These are phyloP conservation scores for Phytophthora syringae DNA, from an alignment of 352 stramenopile species.

Conservation along the genomic window DNA sequence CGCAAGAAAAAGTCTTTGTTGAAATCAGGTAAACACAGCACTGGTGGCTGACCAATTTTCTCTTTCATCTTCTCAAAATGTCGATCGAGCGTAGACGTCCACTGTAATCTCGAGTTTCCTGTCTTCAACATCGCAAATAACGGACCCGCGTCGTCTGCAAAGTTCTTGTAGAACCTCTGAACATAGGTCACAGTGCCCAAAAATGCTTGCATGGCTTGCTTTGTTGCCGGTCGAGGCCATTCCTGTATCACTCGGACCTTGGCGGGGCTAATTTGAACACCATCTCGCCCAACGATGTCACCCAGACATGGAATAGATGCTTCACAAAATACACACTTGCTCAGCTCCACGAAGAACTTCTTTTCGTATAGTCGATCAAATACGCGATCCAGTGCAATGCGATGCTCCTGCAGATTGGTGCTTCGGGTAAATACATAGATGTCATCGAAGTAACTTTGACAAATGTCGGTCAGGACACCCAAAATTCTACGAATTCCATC, in stretches of 20 bases:
- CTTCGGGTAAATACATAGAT: conserved; percentile 11
- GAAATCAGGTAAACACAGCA: conserved; percentile 2
- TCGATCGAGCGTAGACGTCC: not conserved
- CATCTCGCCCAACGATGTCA: conserved; percentile 9
- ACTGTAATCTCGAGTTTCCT: not conserved
- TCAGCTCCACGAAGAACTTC: conserved; percentile 9
- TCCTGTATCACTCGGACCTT: conserved; percentile 3
- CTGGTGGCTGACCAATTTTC: conserved; percentile 1
- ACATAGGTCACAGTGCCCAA: not conserved
- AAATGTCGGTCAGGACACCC: conserved; percentile 1
- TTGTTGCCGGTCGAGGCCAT: not conserved
- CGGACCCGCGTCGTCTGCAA: not conserved
- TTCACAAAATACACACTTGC: conserved; percentile 14
- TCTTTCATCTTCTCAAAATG: not conserved
- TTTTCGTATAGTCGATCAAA: conserved; percentile 4
- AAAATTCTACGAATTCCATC: conserved; percentile 6
- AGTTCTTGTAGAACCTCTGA: not conserved
- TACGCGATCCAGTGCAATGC: conserved; percentile 2
- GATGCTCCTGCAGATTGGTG: conserved; percentile 1
- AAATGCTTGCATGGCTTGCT: not conserved
- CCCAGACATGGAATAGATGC: not conserved
- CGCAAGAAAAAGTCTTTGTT: not conserved
- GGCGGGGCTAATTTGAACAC: not conserved
- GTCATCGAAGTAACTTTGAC: conserved; percentile 15
- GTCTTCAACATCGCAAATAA: not conserved